Evolutionary conservation across 805 yeast genomes (phyloP).

Genomic region (Saccharomyces kudriavzevii): DNA sequence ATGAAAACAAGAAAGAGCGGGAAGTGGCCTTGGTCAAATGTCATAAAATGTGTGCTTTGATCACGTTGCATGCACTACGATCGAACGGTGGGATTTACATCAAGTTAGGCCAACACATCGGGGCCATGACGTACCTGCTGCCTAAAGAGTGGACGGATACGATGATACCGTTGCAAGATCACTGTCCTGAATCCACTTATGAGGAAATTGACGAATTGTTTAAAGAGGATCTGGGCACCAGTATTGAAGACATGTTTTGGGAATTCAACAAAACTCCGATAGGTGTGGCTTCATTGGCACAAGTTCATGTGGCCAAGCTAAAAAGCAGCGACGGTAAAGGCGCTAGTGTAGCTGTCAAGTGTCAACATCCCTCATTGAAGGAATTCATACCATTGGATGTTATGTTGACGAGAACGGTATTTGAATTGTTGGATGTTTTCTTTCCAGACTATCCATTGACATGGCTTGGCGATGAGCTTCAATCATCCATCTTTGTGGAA

Average conservation of each 20-base stretch:
- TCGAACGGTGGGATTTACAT: conserved; percentile 88
- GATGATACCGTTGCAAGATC: conserved; percentile 86
- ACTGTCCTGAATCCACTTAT: conserved; percentile 72
- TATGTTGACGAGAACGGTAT: conserved; percentile 65
- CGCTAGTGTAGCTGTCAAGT: conserved; percentile 81
- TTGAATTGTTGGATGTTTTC: conserved; percentile 59
- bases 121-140: conserved; percentile 83
- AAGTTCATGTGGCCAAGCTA: conserved; percentile 76
- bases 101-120: conserved; percentile 88
- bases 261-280: conserved; percentile 68
- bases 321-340: conserved; percentile 36
- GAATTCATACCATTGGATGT: conserved; percentile 90
- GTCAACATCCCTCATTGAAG: conserved; percentile 83
- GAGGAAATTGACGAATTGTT: conserved; percentile 67
- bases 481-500: conserved; percentile 80
- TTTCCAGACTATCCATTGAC: conserved; percentile 91
- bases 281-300: conserved; percentile 95
- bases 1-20: conserved; percentile 39
- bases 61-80: conserved; percentile 73
- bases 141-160: conserved; percentile 94
- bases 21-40: conserved; percentile 50
- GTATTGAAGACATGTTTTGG: conserved; percentile 54
- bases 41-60: conserved; percentile 67
- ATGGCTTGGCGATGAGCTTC: conserved; percentile 94
- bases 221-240: conserved; percentile 51